Percentiles rank a stretch among this genome's conserved stretches.
phyloP scores from a whole-genome alignment of 352 stramenopile species.

The Phytophthora multivora region DNA sequence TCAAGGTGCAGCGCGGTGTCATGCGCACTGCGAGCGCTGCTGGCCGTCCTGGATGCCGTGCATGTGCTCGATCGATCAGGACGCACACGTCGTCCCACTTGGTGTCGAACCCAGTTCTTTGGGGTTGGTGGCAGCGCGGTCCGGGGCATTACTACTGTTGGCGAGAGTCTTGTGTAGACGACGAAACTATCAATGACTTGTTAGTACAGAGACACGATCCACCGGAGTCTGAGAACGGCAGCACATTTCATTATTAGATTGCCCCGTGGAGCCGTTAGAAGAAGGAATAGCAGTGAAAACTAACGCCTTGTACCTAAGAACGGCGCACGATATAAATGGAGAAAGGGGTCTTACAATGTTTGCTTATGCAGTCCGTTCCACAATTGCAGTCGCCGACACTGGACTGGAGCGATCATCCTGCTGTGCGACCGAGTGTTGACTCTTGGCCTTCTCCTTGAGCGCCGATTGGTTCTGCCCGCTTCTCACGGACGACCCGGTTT shows the following conservation, averaged over 20 bases:
- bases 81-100: slow-evolving; percentile 9
- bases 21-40: not conserved
- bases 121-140: not conserved
- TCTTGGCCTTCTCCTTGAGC: slow-evolving; percentile 47
- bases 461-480: slow-evolving; percentile 45
- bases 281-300: slow-evolving; percentile 14
- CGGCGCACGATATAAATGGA: slow-evolving; percentile 27
- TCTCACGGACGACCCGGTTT: slow-evolving; percentile 8
- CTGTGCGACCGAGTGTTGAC: slow-evolving; percentile 25
- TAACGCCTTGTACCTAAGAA: slow-evolving; percentile 31
- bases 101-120: slow-evolving; percentile 22
- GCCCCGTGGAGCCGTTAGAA: slow-evolving; percentile 9
- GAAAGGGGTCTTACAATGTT: slow-evolving; percentile 10
- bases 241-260: slow-evolving; percentile 26
- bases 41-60: slow-evolving; percentile 6
- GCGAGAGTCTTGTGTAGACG: not conserved
- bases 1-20: slow-evolving; percentile 15
- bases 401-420: slow-evolving; percentile 4
- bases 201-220: not conserved
- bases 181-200: not conserved
- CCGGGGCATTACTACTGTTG: too few relatives aligned
- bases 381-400: not conserved
- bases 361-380: slow-evolving; percentile 15
- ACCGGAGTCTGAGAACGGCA: slow-evolving; percentile 14
- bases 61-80: slow-evolving; percentile 4